These are phyloP conservation scores for Aspergillus viridinutans DNA, from an alignment of 2,329 filamentous ascomycete genomes.

Conservation along the genomic window DNA sequence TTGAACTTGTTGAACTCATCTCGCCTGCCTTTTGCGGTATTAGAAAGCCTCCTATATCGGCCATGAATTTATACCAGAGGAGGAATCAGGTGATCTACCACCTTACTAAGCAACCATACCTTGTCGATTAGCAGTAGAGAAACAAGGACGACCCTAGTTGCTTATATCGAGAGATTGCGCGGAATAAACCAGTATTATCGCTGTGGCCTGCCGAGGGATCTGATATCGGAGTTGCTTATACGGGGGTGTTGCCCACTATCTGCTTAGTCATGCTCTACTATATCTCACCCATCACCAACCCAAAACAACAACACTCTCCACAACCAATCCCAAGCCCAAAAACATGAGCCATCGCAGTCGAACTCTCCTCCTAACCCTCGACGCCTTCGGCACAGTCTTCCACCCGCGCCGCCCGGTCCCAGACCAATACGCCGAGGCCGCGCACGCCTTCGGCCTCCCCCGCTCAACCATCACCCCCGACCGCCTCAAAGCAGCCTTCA, in stretches of 20 bases:
- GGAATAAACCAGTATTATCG: too few relatives aligned
- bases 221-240: too few relatives aligned
- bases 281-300: neutral
- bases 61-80: too few relatives aligned
- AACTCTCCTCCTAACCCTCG: conserved; percentile 41
- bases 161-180: too few relatives aligned
- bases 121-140: too few relatives aligned
- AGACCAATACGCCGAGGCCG: conserved; percentile 38
- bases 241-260: too few relatives aligned
- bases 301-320: neutral
- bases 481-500: conserved; percentile 34
- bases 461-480: conserved; percentile 22
- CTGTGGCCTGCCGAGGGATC: too few relatives aligned
- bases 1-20: neutral
- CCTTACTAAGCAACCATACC: too few relatives aligned
- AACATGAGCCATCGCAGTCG: conserved; percentile 7
- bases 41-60: neutral
- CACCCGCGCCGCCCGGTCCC: conserved; percentile 37
- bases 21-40: neutral
- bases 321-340: neutral
- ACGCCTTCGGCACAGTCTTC: conserved; percentile 45
- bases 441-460: conserved; percentile 33
- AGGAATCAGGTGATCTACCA: too few relatives aligned
- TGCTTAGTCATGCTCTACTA: neutral
- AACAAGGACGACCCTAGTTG: too few relatives aligned